phyloP scores from a whole-genome alignment of 345 rosid genomes.

The Brassica carinata region DNA sequence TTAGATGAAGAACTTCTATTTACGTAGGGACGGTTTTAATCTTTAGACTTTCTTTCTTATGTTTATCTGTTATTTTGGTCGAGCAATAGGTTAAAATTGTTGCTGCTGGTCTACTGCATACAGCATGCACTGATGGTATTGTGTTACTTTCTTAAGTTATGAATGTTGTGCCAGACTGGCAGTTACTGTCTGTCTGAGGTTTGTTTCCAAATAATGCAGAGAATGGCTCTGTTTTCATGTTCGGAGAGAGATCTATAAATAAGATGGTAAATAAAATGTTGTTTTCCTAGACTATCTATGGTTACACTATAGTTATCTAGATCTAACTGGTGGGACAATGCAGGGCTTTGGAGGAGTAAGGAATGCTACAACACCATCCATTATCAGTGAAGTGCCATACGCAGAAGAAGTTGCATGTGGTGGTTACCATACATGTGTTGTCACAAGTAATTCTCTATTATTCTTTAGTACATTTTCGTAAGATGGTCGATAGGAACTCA shows the following conservation, averaged over 20 bases:
- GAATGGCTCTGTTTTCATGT: constrained; percentile 74
- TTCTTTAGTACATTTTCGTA: background rate
- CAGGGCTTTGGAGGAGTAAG: constrained; percentile 62
- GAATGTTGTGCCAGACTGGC: background rate
- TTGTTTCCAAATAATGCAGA: constrained; percentile 53
- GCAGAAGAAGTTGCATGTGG: constrained; percentile 88
- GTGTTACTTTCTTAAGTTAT: constrained; percentile 15
- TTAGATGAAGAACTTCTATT: constrained; percentile 5
- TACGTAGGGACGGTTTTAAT: constrained; percentile 6
- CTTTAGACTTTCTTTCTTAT: constrained; percentile 19
- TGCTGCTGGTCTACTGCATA: constrained; percentile 90
- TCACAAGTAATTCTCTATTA: constrained; percentile 61
- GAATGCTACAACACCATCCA: constrained; percentile 57
- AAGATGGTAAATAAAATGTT: constrained; percentile 48
- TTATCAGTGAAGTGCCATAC: constrained; percentile 56
- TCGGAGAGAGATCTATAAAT: constrained; percentile 65
- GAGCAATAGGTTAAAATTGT: constrained; percentile 61
- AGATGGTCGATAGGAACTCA: constrained; percentile 18
- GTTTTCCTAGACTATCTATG: constrained; percentile 8
- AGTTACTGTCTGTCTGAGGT: constrained; percentile 13
- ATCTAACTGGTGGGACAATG: constrained; percentile 18
- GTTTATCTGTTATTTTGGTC: constrained; percentile 31
- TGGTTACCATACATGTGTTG: constrained; percentile 87
- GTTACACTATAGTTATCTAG: constrained; percentile 11
- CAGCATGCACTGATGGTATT: constrained; percentile 86